Conservation (phyloP, 805 yeast genomes). For the Brettanomyces naardenensis region DNA sequence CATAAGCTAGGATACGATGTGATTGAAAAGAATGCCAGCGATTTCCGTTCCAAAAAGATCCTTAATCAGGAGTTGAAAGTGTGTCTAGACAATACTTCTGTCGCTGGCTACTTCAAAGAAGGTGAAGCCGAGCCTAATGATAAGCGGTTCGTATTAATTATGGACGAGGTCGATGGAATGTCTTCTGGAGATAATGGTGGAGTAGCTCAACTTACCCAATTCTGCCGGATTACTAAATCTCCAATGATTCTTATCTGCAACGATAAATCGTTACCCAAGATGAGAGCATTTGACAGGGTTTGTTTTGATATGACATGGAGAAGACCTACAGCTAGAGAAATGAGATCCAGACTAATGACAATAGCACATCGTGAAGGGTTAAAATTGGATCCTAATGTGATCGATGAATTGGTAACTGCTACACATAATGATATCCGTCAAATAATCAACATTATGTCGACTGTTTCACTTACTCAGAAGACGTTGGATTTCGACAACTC, state of each 20-base stretch:
- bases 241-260: conserved; percentile 93
- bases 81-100: conserved; percentile 73
- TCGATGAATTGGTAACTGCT: conserved; percentile 77
- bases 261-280: conserved; percentile 85
- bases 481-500: conserved; percentile 56
- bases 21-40: conserved; percentile 77
- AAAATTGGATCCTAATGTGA: conserved; percentile 68
- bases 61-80: conserved; percentile 62
- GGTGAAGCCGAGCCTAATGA: conserved; percentile 19
- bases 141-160: conserved; percentile 68
- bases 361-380: conserved; percentile 82
- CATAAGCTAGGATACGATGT: conserved; percentile 63
- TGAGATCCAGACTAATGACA: conserved; percentile 79
- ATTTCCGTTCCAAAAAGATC: conserved; percentile 78
- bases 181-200: conserved; percentile 99
- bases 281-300: conserved; percentile 89
- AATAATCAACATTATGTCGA: conserved; percentile 80
- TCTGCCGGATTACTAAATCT: conserved; percentile 76
- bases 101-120: conserved; percentile 61
- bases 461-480: conserved; percentile 70
- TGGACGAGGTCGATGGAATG: conserved; percentile 99
- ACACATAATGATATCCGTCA: conserved; percentile 92
- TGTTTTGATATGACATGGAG: conserved; percentile 77
- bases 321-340: conserved; percentile 78
- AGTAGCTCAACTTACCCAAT: conserved; percentile 85